phyloP scores from a whole-genome alignment of 768 basidiomycete genomes.

The Naganishia kalamii region DNA sequence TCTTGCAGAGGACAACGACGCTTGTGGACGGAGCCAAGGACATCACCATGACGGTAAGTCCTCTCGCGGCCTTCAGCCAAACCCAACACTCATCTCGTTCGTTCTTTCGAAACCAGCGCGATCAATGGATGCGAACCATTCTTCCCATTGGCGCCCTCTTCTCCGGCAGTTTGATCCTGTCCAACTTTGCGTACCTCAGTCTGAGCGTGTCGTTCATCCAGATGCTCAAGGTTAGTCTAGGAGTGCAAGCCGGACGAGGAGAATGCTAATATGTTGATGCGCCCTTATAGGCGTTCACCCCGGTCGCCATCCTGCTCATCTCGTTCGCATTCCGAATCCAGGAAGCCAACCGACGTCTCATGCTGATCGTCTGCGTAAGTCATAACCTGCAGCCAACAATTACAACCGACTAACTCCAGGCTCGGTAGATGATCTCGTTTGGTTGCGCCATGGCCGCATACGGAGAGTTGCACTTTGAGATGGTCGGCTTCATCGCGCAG shows the following conservation, averaged over 20 bases:
- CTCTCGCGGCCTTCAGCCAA: neutral
- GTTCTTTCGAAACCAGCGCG: constrained; percentile 29
- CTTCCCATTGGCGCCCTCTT: constrained; percentile 92
- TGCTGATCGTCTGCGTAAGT: constrained; percentile 62
- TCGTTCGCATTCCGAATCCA: constrained; percentile 84
- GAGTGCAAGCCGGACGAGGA: neutral
- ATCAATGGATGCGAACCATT: constrained; percentile 68
- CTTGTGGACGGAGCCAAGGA: constrained; percentile 45
- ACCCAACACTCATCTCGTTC: neutral
- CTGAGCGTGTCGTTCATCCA: constrained; percentile 90
- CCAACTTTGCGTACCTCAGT: constrained; percentile 82
- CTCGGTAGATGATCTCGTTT: constrained; percentile 66
- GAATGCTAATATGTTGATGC: neutral
- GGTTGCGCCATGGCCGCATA: constrained; percentile 70
- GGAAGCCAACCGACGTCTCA: constrained; percentile 74
- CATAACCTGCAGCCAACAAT: neutral
- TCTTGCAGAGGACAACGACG: constrained; percentile 43
- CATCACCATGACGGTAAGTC: constrained; percentile 56
- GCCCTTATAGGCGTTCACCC: constrained; percentile 37
- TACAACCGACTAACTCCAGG: neutral
- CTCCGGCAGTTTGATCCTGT: constrained; percentile 82
- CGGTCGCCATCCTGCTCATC: constrained; percentile 61
- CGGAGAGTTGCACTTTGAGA: constrained; percentile 81
- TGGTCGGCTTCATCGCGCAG: constrained; percentile 82
- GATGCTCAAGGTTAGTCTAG: constrained; percentile 72